Evolutionary conservation across 2,329 filamentous ascomycete genomes (phyloP).

Genomic region (Xylaria sp.): DNA sequence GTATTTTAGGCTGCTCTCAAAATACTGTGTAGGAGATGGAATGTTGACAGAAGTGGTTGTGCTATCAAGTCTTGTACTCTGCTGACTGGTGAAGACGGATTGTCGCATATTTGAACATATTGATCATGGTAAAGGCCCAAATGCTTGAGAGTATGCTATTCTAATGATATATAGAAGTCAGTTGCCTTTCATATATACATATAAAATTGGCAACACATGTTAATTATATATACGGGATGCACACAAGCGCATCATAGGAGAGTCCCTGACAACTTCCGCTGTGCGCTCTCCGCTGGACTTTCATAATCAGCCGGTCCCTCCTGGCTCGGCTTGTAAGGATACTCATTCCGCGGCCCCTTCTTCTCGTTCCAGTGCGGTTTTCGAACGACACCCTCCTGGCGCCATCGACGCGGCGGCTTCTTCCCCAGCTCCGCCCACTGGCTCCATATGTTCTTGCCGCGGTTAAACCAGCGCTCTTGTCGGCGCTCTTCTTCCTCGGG

Average conservation of each 20-base stretch:
- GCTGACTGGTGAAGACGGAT: too few relatives aligned
- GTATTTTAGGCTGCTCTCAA: too few relatives aligned
- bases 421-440: conserved; percentile 64
- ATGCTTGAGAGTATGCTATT: neutral
- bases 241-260: conserved; percentile 33
- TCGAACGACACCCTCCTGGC: conserved; percentile 57
- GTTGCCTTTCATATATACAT: neutral
- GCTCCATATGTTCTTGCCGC: conserved; percentile 65
- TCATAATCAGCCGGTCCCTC: conserved; percentile 22
- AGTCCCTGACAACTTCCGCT: conserved; percentile 37
- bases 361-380: conserved; percentile 50
- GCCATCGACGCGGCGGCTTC: conserved; percentile 67
- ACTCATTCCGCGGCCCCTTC: conserved; percentile 37
- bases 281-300: conserved; percentile 35
- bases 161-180: neutral
- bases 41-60: too few relatives aligned
- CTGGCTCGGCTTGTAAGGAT: conserved; percentile 35
- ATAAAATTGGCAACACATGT: neutral
- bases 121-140: neutral
- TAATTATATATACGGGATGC: neutral
- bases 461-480: conserved; percentile 65
- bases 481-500: conserved; percentile 61
- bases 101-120: too few relatives aligned
- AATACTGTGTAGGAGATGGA: too few relatives aligned
- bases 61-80: too few relatives aligned